Evolutionary conservation across 257 asterid genomes (phyloP).

Genomic region (Solanum raphanifolium): DNA sequence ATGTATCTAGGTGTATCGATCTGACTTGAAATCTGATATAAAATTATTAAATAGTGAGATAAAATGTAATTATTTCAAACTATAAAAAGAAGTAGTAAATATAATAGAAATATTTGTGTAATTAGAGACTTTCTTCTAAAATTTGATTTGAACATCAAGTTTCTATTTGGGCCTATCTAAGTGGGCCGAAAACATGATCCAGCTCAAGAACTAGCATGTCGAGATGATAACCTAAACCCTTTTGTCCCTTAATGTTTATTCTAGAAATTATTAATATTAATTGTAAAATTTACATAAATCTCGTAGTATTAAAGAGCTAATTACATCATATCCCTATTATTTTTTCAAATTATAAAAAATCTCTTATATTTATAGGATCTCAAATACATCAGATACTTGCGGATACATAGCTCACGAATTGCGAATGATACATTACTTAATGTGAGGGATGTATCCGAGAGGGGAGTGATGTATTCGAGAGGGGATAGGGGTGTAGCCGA

Average conservation of each 20-base stretch:
- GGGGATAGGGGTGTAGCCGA: no score
- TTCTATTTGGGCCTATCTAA: not conserved
- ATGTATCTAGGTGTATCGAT: no score
- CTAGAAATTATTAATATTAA: not conserved
- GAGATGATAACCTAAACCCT: not conserved
- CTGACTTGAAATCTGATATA: no score
- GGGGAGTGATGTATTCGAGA: no score
- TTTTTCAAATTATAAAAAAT: no score
- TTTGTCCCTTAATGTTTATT: not conserved
- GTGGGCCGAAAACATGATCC: not conserved
- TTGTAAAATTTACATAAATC: no score
- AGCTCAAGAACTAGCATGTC: not conserved
- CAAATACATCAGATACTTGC: not conserved
- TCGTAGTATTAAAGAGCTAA: not conserved
- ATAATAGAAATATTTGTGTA: not conserved
- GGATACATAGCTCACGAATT: not conserved
- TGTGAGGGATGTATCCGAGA: no score
- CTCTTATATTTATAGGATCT: not conserved
- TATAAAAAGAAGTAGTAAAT: no score
- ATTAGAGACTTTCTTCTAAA: not conserved
- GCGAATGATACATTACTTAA: no score
- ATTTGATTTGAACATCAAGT: not conserved
- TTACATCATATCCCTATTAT: no score
- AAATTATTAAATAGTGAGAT: no score
- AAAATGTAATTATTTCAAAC: no score